Evolutionary conservation across 1,284 basidiomycete genomes (phyloP), one percentile per base, ranked within the genome.

Genomic region (Lignosus rhinocerotis): DNA sequence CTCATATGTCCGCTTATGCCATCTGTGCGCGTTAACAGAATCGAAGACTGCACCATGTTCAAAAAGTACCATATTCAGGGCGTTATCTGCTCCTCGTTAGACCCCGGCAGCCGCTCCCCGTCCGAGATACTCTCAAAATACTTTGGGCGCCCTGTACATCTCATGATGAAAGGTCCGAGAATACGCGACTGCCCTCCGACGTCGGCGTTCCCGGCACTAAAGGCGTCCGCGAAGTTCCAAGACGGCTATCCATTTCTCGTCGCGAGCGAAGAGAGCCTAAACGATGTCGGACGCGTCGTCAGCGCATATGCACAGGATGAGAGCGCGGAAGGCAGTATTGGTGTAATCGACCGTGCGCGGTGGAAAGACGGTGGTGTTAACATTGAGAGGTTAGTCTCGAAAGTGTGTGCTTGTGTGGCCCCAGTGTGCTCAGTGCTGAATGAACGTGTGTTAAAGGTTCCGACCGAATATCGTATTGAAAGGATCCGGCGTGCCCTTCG

Each of bases 171-270:
- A 67, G 90, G 90, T 10, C 81, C 82, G 0, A 72, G 76, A 9
- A 75, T 77, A 30, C 84, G 89, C 9, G 60, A 61, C 1, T 81
- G 82, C 60, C 73, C 72, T 14, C 76, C 84, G 6, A 88, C 87
- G 1, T 43, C 60, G 6, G 73, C 75, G 11, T 86, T 84, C 66
- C 87, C 88, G 0, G 67, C 79, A 12, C 74, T 90, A 43, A 74
- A 81, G 34, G 83, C 81, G 14, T 80, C 75, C 14, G 73, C 82
- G 6, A 73, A 78, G 56, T 92, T 83, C 70, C 89, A 91, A 69
- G 90, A 92, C 66, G 85, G 81, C 51, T 92, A 83, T 67, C 89
- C 90, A 0, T 67, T 92, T 52, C 72, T 90, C 36, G 65, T 91
- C 10, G 75, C 86, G 17, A 86, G 85, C 36, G 80, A 84, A 66